Base-by-base conservation (phyloP, 192 early-diverging fungal genomes). In the Gigaspora rosea region DNA sequence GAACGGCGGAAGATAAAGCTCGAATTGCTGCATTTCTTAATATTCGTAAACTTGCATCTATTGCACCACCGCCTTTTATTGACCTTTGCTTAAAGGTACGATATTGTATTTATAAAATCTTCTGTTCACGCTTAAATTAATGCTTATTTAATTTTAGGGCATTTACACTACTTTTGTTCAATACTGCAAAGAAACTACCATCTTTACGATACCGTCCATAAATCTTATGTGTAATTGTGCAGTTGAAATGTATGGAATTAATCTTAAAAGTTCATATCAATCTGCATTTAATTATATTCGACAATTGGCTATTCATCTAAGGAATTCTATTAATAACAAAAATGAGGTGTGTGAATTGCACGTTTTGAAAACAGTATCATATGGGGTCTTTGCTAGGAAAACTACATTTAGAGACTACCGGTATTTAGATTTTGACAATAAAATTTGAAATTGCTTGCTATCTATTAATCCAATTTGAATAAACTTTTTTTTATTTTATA, bases 191-290 rank as follows among this genome's bases (percentile, higher is more conserved):
- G 90, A 86, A 75, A 96, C 94, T 15, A 94, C 87, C 49, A 68
- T 92, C 18, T 90, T 93, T 78, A 95, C 94, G 9, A 87, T 96
- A 80, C 89, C 93, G 8, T 84, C 87, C 49, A 92, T 98, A 83
- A 90, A 93, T 79, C 91, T 98, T 78, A 97, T 98, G 95, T 85
- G 89, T 75, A 95, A 95, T 85, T 96, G 93, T 81, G 93, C 94
- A 66, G 94, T 95, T 36, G 95, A 98, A 72, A 87, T 98, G 15
- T 92, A 90, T 77, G 95, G 95, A 8, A 67, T 93, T 47, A 88
- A 97, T 78, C 84, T 89, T 5, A 85, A 88, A 8, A 81, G 92
- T 63, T 92, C 93, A 48, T 99, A 99, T 86, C 95, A 97, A 80
- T 93, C 93, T 71, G 96, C 89, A 41, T 99, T 98, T 80, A 88